Evolutionary conservation across 1,284 basidiomycete genomes (phyloP).

Genomic region (Cryptococcus sp.): DNA sequence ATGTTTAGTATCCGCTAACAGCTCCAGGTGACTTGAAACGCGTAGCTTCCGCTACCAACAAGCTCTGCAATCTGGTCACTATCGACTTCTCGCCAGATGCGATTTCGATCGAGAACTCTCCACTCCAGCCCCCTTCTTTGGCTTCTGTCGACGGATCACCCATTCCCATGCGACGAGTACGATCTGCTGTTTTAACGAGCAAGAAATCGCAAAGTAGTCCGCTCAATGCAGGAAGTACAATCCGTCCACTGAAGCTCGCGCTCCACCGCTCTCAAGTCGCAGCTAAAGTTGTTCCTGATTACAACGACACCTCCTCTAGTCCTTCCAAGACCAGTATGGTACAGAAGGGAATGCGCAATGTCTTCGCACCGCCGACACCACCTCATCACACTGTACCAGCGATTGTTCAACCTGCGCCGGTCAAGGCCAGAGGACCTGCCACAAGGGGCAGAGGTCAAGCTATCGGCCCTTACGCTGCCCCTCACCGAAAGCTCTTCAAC

Average conservation of each 20-base stretch:
- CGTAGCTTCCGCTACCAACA: slow-evolving; percentile 33
- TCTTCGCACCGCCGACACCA: slow-evolving; percentile 36
- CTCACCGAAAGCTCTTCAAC: not conserved
- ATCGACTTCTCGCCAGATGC: slow-evolving; percentile 19
- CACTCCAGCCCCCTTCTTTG: slow-evolving; percentile 13
- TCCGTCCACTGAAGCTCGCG: slow-evolving; percentile 32
- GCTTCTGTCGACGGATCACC: slow-evolving; percentile 25
- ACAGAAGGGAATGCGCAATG: slow-evolving; percentile 32
- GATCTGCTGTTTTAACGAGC: slow-evolving; percentile 21
- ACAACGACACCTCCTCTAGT: not conserved
- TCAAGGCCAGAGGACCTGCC: slow-evolving; percentile 5
- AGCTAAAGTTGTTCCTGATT: not conserved
- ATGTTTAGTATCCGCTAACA: not conserved
- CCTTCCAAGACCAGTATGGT: slow-evolving; percentile 25
- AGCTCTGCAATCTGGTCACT: slow-evolving; percentile 25
- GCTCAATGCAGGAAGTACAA: slow-evolving; percentile 1
- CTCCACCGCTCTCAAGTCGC: slow-evolving; percentile 20
- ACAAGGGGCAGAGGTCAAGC: slow-evolving; percentile 5
- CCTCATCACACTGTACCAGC: not conserved
- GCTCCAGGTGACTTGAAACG: slow-evolving; percentile 16
- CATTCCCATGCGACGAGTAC: slow-evolving; percentile 24
- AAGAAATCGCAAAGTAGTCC: slow-evolving; percentile 12
- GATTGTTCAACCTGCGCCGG: not conserved
- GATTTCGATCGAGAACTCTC: slow-evolving; percentile 3
- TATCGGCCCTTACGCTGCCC: not conserved